These are phyloP conservation scores for Hirsutella minnesotensis DNA, from an alignment of 2,329 filamentous ascomycete genomes.

Conservation along the genomic window DNA sequence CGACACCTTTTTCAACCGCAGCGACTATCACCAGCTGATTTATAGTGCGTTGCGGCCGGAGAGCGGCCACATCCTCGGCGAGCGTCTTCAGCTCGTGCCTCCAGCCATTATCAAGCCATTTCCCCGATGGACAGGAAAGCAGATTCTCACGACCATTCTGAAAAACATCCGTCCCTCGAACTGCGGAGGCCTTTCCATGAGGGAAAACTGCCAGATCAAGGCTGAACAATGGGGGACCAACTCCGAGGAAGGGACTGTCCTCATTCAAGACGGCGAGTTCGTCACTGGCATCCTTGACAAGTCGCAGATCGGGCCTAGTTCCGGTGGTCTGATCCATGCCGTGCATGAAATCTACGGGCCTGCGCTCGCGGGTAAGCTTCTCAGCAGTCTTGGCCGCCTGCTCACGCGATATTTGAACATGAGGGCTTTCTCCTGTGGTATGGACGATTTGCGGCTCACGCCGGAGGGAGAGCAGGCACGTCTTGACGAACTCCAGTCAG, in stretches of 20 bases:
- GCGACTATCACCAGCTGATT: conserved; percentile 86
- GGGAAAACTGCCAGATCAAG: conserved; percentile 66
- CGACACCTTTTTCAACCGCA: conserved; percentile 80
- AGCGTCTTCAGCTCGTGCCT: conserved; percentile 67
- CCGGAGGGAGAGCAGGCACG: conserved; percentile 63
- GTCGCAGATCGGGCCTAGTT: conserved; percentile 78
- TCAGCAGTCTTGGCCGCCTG: conserved; percentile 81
- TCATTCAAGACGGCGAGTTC: conserved; percentile 79
- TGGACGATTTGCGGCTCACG: conserved; percentile 87
- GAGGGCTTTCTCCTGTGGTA: conserved; percentile 92
- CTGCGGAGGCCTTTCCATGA: conserved; percentile 67
- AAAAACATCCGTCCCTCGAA: conserved; percentile 78
- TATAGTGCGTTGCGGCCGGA: conserved; percentile 86
- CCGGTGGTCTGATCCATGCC: conserved; percentile 80
- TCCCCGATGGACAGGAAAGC: conserved; percentile 88
- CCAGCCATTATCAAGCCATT: conserved; percentile 75
- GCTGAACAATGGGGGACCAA: conserved; percentile 66
- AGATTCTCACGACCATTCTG: conserved; percentile 83
- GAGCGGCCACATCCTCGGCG: conserved; percentile 73
- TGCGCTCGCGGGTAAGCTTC: conserved; percentile 69
- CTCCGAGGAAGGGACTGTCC: conserved; percentile 69
- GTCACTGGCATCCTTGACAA: conserved; percentile 91
- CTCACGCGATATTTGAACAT: conserved; percentile 85
- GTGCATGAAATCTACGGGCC: conserved; percentile 91
- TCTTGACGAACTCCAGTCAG: conserved; percentile 54